Percentiles rank a stretch among this genome's conserved stretches.
phyloP scores from a whole-genome alignment of 345 rosid species.

The Hypericum perforatum region DNA sequence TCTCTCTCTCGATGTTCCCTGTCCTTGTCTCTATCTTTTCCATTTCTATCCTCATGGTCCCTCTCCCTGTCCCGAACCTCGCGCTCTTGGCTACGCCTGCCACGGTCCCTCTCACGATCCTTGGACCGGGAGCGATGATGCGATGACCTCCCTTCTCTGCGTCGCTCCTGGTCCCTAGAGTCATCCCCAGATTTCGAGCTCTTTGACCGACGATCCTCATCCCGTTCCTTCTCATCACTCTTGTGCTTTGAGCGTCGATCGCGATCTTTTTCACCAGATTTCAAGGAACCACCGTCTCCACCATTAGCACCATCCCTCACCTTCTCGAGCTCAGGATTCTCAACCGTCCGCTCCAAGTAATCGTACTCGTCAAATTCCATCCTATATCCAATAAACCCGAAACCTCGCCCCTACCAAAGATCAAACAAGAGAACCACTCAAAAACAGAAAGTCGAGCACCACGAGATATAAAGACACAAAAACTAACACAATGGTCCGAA shows the following conservation, averaged over 20 bases:
- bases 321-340: slow-evolving; percentile 46
- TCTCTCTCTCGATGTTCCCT: slow-evolving; percentile 38
- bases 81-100: slow-evolving; percentile 45
- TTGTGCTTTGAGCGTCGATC: slow-evolving; percentile 49
- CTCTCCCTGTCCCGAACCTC: slow-evolving; percentile 47
- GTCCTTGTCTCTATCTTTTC: slow-evolving; percentile 5
- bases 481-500: too few species aligned
- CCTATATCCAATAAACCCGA: too few species aligned
- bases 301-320: slow-evolving; percentile 49
- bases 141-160: slow-evolving; percentile 31
- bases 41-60: slow-evolving; percentile 29
- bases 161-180: slow-evolving; percentile 36
- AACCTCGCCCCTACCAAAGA: too few species aligned
- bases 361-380: slow-evolving; percentile 98
- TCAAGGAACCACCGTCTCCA: slow-evolving; percentile 27
- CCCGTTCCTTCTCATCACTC: slow-evolving; percentile 42
- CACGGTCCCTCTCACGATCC: slow-evolving; percentile 63
- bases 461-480: too few species aligned
- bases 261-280: slow-evolving; percentile 33
- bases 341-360: slow-evolving; percentile 81
- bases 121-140: slow-evolving; percentile 49
- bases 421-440: too few species aligned
- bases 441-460: too few species aligned
- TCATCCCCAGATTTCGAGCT: slow-evolving; percentile 43
- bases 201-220: slow-evolving; percentile 34